Conservation (phyloP, 2,329 filamentous ascomycete genomes). For the Penicillium brevicompactum region DNA sequence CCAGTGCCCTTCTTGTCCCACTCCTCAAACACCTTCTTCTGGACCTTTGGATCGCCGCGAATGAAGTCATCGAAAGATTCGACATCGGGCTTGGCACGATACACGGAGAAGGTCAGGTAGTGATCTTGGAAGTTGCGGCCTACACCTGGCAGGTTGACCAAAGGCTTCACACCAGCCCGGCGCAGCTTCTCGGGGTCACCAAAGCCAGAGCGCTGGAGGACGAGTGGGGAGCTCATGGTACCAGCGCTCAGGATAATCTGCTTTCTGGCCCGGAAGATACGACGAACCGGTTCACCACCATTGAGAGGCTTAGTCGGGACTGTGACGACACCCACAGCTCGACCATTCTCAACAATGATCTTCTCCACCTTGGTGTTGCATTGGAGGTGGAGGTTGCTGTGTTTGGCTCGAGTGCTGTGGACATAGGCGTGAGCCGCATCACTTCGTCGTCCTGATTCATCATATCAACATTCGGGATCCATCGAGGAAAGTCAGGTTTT, state of each 20-base stretch:
- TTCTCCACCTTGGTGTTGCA: conserved; percentile 79
- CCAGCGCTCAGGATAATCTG: conserved; percentile 74
- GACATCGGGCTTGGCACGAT: conserved; percentile 71
- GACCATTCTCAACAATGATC: conserved; percentile 71
- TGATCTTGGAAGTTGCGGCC: conserved; percentile 78
- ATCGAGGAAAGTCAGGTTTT: neutral
- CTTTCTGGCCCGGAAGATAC: conserved; percentile 69
- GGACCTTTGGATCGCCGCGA: conserved; percentile 70
- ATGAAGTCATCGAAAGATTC: conserved; percentile 82
- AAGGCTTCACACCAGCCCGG: conserved; percentile 66
- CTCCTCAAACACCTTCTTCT: conserved; percentile 73
- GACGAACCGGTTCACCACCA: conserved; percentile 54
- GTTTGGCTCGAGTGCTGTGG: conserved; percentile 70
- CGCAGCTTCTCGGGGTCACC: conserved; percentile 72
- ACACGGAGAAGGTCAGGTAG: conserved; percentile 71
- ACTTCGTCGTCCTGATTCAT: conserved; percentile 67
- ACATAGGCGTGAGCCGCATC: conserved; percentile 79
- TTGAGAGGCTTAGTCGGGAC: conserved; percentile 70
- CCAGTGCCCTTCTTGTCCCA: conserved; percentile 81
- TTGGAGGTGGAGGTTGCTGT: conserved; percentile 71
- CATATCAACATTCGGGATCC: too few species aligned
- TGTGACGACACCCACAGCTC: conserved; percentile 71
- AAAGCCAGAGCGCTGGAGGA: conserved; percentile 75
- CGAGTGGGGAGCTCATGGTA: conserved; percentile 71
- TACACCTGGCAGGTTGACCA: conserved; percentile 72